These are phyloP conservation scores for Mortierella sp. DNA, from an alignment of 371 early-diverging fungal species.

Conservation along the genomic window DNA sequence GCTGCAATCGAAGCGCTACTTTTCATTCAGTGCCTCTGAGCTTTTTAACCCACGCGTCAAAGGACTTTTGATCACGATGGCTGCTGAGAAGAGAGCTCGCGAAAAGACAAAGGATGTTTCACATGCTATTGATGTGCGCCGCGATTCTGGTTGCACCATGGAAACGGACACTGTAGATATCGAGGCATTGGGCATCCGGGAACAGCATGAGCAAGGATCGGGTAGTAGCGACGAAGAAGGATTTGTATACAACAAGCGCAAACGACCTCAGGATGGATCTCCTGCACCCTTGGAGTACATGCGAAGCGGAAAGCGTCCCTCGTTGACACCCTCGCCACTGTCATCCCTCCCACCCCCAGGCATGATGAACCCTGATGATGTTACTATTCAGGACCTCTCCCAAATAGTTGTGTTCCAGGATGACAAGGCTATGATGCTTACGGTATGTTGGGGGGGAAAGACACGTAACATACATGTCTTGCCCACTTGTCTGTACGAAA, in stretches of 20 bases:
- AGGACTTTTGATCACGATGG: slow-evolving; percentile 45
- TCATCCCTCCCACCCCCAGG: slow-evolving; percentile 45
- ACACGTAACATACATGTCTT: no score
- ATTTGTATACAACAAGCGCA: slow-evolving; percentile 20
- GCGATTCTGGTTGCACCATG: slow-evolving; percentile 12
- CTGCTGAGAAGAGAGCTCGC: slow-evolving; percentile 28
- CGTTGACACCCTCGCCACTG: slow-evolving; percentile 25
- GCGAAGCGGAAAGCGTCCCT: slow-evolving; percentile 38
- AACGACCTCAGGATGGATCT: slow-evolving; percentile 17
- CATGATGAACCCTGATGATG: slow-evolving; percentile 54
- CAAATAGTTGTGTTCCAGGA: slow-evolving; percentile 40
- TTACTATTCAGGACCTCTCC: slow-evolving; percentile 41
- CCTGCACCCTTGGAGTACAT: slow-evolving; percentile 16
- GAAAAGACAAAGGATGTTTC: slow-evolving; percentile 12
- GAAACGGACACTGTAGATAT: slow-evolving; percentile 14
- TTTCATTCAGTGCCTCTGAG: slow-evolving; percentile 36
- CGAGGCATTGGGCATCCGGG: slow-evolving; percentile 14
- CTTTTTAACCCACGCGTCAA: slow-evolving; percentile 42
- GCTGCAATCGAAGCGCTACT: slow-evolving; percentile 47
- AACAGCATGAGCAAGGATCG: background rate
- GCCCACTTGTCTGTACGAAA: no score
- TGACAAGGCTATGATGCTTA: slow-evolving; percentile 37
- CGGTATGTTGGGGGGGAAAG: slow-evolving; percentile 9
- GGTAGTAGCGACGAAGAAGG: slow-evolving; percentile 27
- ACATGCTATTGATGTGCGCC: background rate